Conservation (phyloP, 495 filamentous ascomycete species). For the Hypoxylon lenormandii region DNA sequence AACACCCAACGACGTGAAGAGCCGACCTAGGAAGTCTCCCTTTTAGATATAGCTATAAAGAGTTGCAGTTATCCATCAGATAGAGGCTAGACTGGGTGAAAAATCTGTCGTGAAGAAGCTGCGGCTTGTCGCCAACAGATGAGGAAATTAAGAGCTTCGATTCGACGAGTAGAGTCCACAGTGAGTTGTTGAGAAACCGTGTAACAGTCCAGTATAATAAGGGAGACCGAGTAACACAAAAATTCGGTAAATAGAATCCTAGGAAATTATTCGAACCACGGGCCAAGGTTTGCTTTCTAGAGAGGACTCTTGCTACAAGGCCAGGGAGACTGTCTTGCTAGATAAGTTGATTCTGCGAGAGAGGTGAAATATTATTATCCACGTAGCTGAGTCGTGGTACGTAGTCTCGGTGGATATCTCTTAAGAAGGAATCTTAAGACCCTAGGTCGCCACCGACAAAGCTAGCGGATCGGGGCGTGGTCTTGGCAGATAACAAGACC, state of each 20-base stretch:
- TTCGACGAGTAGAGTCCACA: not conserved
- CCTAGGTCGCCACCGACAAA: slow-evolving; percentile 19
- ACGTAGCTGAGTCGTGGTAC: slow-evolving; percentile 19
- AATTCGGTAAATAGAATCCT: slow-evolving; percentile 5
- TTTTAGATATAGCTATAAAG: slow-evolving; percentile 12
- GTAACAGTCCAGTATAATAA: slow-evolving; percentile 1
- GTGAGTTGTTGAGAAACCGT: slow-evolving; percentile 7
- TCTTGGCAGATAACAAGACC: slow-evolving; percentile 11
- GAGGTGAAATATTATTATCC: slow-evolving; percentile 14
- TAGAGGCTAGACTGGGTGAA: slow-evolving; percentile 1
- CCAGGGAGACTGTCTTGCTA: not conserved
- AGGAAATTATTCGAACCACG: not conserved
- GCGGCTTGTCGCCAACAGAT: not conserved
- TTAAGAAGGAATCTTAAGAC: slow-evolving; percentile 11
- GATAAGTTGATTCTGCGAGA: not conserved
- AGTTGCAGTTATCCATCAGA: slow-evolving; percentile 22
- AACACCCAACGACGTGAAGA: slow-evolving; percentile 1
- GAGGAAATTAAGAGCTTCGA: slow-evolving; percentile 6
- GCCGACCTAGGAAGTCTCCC: slow-evolving; percentile 6
- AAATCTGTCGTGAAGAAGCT: not conserved
- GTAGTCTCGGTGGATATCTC: slow-evolving; percentile 28
- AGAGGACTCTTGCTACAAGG: not conserved
- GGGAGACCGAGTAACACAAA: slow-evolving; percentile 17
- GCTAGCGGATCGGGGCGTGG: slow-evolving; percentile 9
- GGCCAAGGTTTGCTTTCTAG: slow-evolving; percentile 17